phyloP scores from a whole-genome alignment of 371 early-diverging fungal genomes.

The Lichtheimia corymbifera region DNA sequence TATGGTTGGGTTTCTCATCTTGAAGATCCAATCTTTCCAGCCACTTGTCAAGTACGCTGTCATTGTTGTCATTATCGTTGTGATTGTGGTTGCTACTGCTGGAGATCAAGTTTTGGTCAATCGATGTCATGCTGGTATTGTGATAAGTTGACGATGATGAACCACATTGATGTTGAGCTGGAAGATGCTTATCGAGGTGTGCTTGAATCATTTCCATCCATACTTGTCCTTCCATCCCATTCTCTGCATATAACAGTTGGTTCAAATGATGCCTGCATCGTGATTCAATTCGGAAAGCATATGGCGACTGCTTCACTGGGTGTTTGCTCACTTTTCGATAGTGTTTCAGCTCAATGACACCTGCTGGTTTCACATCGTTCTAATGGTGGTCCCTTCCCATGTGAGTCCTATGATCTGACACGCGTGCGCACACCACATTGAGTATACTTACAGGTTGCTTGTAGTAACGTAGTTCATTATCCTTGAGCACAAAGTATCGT shows the following conservation, averaged over 20 bases:
- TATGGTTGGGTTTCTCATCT: constrained; percentile 7
- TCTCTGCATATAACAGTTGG: constrained; percentile 23
- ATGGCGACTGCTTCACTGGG: constrained; percentile 10
- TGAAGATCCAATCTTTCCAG: constrained; percentile 27
- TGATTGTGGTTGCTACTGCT: constrained; percentile 15
- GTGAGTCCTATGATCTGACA: too few relatives aligned
- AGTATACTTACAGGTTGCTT: constrained; percentile 16
- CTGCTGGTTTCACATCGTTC: constrained; percentile 21
- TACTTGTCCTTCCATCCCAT: constrained; percentile 6
- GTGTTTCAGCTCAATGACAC: constrained; percentile 22
- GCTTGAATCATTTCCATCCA: constrained; percentile 15
- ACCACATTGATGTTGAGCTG: constrained; percentile 6
- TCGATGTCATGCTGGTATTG: constrained; percentile 18
- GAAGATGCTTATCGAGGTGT: constrained; percentile 5
- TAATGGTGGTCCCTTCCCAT: background rate
- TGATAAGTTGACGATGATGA: too few relatives aligned
- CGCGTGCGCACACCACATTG: too few relatives aligned
- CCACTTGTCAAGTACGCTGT: constrained; percentile 34
- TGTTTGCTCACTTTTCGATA: constrained; percentile 12
- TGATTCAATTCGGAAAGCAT: constrained; percentile 22
- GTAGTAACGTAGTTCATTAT: constrained; percentile 25
- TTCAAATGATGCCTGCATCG: constrained; percentile 16
- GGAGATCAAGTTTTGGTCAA: constrained; percentile 25
- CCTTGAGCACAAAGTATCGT: constrained; percentile 19
- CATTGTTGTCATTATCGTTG: background rate